Base-by-base conservation (phyloP, 2,329 filamentous ascomycete species). In the Exophiala sideris region DNA sequence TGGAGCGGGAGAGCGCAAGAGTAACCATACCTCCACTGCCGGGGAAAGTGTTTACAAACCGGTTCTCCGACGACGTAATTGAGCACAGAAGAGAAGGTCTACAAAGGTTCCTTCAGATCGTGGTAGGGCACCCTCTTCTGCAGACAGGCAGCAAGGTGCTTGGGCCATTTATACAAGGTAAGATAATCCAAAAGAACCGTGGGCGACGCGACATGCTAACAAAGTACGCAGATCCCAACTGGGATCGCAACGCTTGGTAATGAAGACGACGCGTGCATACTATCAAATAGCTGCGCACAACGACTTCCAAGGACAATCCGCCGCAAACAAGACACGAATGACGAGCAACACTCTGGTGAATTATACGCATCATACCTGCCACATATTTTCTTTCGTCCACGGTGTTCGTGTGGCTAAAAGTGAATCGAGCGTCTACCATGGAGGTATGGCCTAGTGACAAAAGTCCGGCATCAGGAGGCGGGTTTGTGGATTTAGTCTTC, bases 121-220 rank as follows among this genome's bases (percentile, higher is more conserved):
- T 99, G 9, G 94, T 96, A 1, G 92, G 94, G 0, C 94, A 99
- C 72, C 94, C 94, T 65, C 78, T 99, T 66, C 75, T 99, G 74
- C 94, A 99, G 82, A 99, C 94, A 29, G 94, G 94, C 48, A 96
- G 91, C 73, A 96, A 97, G 75, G 94, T 99, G 54, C 74, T 99
- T 66, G 92, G 91, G 10, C 89, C 89, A 29, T 99, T 97, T 77
- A 91, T 99, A 68, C 94, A 99, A 76, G 94, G 91, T 95, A 68
- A 66, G 80, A 65, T 38, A 3, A 9, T 10, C 1, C 1, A 16
- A 5, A 5, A 6, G 35, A 38, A 1, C 10, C 11, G 10, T 3
- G 2, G 35, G 5, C 11, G 4, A 3, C 3, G 36, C 3, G 18
- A 29, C 2, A 38, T 62, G 55, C 44, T 62, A 49, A 64, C 54